Evolutionary conservation across 2,329 filamentous ascomycete genomes (phyloP).

Genomic region (Beauveria scarabaeidicola): DNA sequence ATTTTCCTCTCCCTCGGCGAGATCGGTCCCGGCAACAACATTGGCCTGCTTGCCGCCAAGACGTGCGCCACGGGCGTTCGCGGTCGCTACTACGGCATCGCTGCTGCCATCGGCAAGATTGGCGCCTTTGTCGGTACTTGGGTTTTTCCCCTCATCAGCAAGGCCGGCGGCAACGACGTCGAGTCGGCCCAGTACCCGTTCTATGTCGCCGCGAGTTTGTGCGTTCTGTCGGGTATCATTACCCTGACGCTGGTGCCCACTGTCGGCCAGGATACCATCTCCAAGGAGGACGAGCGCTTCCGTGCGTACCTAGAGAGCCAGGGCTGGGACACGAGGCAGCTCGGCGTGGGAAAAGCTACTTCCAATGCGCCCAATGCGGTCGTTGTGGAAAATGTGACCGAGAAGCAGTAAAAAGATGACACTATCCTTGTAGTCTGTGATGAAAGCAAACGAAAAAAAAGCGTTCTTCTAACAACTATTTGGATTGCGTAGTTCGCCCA

Average conservation of each 20-base stretch:
- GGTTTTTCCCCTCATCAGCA: constrained; percentile 66
- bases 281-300: constrained; percentile 67
- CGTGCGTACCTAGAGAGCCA: constrained; percentile 63
- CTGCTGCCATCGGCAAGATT: constrained; percentile 66
- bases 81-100: constrained; percentile 63
- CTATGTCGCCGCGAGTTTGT: constrained; percentile 69
- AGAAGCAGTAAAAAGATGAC: neutral
- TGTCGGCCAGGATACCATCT: constrained; percentile 80
- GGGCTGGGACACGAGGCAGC: constrained; percentile 63
- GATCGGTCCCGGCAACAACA: constrained; percentile 83
- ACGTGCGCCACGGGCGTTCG: constrained; percentile 86
- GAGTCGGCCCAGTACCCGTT: constrained; percentile 77
- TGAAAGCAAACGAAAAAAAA: neutral
- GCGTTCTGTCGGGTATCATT: constrained; percentile 57
- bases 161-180: constrained; percentile 45
- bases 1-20: constrained; percentile 31
- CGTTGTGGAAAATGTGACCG: neutral
- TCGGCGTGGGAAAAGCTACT: constrained; percentile 33
- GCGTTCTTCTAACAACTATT: too few relatives aligned
- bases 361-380: neutral
- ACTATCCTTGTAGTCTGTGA: neutral
- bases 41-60: constrained; percentile 79
- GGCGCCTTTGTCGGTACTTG: constrained; percentile 81
- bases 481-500: too few relatives aligned
- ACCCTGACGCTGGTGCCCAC: constrained; percentile 52